A percentile compares a stretch with the other conserved stretches of the same genome.
Evolutionary conservation across 768 basidiomycete species (phyloP).

Genomic region (Pleurotus cornucopiae): DNA sequence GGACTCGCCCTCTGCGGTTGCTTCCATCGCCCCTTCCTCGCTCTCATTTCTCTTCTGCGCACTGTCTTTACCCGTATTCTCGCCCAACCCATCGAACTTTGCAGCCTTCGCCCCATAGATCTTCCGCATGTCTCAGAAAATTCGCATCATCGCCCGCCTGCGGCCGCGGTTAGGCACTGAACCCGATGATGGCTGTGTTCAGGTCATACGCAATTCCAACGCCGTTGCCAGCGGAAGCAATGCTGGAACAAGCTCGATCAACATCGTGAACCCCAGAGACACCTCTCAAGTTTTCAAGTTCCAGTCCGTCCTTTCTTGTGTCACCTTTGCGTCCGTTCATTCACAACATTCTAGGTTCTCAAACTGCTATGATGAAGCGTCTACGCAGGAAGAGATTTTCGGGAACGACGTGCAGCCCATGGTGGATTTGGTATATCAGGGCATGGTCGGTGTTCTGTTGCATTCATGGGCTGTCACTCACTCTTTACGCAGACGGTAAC

Average conservation of each 20-base stretch:
- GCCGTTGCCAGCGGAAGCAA: conserved; percentile 10
- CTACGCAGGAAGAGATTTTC: conserved; percentile 77
- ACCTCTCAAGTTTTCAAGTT: conserved; percentile 71
- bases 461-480: conserved; percentile 1
- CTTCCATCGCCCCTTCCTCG: too few species aligned
- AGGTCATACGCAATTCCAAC: conserved; percentile 34
- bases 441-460: conserved; percentile 43
- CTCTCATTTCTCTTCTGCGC: too few species aligned
- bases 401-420: conserved; percentile 70
- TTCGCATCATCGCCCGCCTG: conserved; percentile 71
- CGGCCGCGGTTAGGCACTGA: conserved; percentile 63
- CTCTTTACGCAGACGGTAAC: conserved; percentile 60
- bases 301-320: conserved; percentile 42
- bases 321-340: neutral
- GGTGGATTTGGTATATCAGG: conserved; percentile 72
- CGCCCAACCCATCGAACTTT: too few species aligned
- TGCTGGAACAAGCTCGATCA: conserved; percentile 34
- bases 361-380: conserved; percentile 67
- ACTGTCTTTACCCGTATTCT: too few species aligned
- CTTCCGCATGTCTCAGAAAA: conserved; percentile 34
- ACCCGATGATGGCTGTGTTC: conserved; percentile 56
- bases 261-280: conserved; percentile 70
- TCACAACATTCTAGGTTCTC: conserved; percentile 47
- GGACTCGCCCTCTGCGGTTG: too few species aligned
- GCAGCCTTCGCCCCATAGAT: too few species aligned